Conservation (phyloP, 495 filamentous ascomycete species). For the Sphaerosporella brunnea region DNA sequence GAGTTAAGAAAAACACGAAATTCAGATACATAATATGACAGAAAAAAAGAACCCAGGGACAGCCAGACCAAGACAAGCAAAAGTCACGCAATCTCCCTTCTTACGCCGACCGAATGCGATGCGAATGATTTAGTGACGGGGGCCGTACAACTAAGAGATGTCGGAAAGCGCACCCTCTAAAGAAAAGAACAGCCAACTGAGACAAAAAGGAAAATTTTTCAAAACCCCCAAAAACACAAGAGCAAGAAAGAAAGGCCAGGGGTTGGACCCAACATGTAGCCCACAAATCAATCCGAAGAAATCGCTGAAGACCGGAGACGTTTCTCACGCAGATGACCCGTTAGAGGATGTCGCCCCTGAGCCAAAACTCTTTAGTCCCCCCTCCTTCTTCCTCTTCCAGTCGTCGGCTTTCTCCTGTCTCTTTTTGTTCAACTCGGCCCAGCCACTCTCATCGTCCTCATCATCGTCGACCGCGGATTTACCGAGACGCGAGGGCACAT, state of each 20-base stretch:
- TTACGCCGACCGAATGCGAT: constrained; percentile 3
- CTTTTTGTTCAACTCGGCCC: constrained; percentile 24
- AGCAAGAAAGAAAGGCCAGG: constrained; percentile 7
- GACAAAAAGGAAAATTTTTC: constrained; percentile 4
- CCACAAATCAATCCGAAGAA: not conserved
- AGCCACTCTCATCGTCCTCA: constrained; percentile 23
- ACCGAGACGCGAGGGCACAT: constrained; percentile 19
- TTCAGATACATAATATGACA: constrained; percentile 1
- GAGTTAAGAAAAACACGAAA: not conserved
- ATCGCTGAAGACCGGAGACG: not conserved
- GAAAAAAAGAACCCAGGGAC: not conserved
- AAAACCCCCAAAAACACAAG: constrained; percentile 16
- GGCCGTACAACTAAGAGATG: constrained; percentile 6
- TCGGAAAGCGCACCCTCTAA: constrained; percentile 6
- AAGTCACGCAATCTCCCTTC: constrained; percentile 1
- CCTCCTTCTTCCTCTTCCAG: constrained; percentile 25
- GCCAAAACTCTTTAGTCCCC: constrained; percentile 21
- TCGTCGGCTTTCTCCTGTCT: constrained; percentile 23
- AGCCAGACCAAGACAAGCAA: not conserved
- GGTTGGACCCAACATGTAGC: not conserved
- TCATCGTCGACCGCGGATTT: constrained; percentile 17
- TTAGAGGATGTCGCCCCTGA: constrained; percentile 6
- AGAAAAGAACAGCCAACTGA: constrained; percentile 3
- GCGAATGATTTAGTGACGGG: not conserved
- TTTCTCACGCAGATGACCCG: constrained; percentile 9